A percentile compares a stretch with the other conserved stretches of the same genome.
Conservation (phyloP, 2,329 filamentous ascomycete species). For the Trichoderma harzianum region DNA sequence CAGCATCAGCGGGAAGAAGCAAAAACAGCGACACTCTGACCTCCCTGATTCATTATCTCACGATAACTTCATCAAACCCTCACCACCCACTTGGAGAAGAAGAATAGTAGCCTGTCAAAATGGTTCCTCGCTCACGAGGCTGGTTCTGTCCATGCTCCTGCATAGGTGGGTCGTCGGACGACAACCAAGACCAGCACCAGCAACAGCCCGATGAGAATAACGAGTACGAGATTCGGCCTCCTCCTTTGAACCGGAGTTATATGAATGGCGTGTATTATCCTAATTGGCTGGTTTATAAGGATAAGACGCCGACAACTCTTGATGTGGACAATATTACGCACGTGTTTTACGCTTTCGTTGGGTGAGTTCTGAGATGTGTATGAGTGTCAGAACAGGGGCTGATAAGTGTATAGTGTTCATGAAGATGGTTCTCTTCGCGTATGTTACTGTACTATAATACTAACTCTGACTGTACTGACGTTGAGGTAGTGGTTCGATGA, state of each 20-base stretch:
- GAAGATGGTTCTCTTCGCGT: conserved; percentile 41
- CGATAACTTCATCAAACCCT: background rate
- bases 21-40: background rate
- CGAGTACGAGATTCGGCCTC: background rate
- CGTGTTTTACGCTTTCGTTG: conserved; percentile 63
- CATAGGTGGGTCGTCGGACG: conserved; percentile 2
- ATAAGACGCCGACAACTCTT: conserved; percentile 57
- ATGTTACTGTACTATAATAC: background rate
- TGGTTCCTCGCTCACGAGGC: background rate
- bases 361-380: conserved; percentile 27
- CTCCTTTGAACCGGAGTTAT: background rate
- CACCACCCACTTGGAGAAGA: background rate
- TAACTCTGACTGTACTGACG: background rate
- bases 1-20: background rate
- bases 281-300: conserved; percentile 61
- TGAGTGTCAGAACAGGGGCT: background rate
- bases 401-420: conserved; percentile 29
- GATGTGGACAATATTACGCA: conserved; percentile 57
- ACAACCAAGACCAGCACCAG: background rate
- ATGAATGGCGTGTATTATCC: conserved; percentile 57
- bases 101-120: background rate
- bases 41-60: background rate
- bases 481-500: conserved; percentile 49
- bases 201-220: background rate
- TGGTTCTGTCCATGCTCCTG: conserved; percentile 12